Evolutionary conservation across 2,329 filamentous ascomycete species (phyloP).

Genomic region (Endocalyx cinctus): DNA sequence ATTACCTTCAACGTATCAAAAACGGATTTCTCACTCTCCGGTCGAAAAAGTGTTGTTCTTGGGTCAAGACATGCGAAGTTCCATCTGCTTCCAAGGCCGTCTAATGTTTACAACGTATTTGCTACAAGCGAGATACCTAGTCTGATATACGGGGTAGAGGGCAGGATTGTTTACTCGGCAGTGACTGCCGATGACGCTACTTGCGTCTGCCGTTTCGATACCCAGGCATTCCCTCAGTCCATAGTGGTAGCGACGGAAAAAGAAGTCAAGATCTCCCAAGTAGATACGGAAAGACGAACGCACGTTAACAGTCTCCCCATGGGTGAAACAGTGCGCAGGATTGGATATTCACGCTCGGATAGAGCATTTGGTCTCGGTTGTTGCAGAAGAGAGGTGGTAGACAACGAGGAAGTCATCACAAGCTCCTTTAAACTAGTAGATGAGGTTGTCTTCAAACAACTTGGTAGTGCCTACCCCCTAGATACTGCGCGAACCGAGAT

Average conservation of each 20-base stretch:
- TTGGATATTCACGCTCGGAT: constrained; percentile 76
- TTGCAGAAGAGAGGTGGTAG: constrained; percentile 66
- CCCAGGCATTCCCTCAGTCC: constrained; percentile 72
- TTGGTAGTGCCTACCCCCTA: constrained; percentile 66
- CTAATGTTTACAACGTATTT: constrained; percentile 74
- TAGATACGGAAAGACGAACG: constrained; percentile 82
- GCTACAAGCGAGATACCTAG: constrained; percentile 92
- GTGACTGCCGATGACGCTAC: constrained; percentile 85
- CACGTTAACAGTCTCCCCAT: constrained; percentile 80
- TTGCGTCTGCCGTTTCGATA: constrained; percentile 77
- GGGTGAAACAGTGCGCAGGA: constrained; percentile 75
- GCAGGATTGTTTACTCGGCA: constrained; percentile 85
- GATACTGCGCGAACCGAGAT: constrained; percentile 57
- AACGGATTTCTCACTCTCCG: constrained; percentile 57
- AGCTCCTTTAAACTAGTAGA: constrained; percentile 88
- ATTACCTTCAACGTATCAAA: constrained; percentile 73
- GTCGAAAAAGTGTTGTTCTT: constrained; percentile 75
- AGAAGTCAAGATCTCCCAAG: constrained; percentile 72
- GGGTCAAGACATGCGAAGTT: constrained; percentile 82
- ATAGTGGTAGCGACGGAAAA: constrained; percentile 75
- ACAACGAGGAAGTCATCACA: constrained; percentile 69
- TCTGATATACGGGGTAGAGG: constrained; percentile 85
- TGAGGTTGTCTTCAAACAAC: constrained; percentile 76
- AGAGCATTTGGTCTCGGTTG: constrained; percentile 85
- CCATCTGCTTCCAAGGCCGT: constrained; percentile 66